Evolutionary conservation across 2,329 filamentous ascomycete genomes (phyloP).

Genomic region (Beauveria pseudobassiana): DNA sequence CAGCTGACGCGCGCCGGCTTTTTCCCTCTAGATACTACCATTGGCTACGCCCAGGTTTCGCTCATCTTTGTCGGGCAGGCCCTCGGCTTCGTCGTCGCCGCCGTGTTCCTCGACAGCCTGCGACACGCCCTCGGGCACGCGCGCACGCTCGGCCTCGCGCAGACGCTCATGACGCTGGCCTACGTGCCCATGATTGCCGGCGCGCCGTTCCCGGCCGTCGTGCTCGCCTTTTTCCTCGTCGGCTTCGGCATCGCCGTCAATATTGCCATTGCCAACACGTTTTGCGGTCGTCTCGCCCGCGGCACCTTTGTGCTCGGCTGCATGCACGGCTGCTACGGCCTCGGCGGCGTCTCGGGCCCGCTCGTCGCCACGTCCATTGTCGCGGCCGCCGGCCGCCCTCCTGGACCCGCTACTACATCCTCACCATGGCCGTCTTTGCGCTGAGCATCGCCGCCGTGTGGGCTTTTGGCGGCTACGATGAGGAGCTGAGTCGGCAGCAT

Average conservation of each 20-base stretch:
- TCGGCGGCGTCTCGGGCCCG: constrained; percentile 60
- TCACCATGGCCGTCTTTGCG: constrained; percentile 52
- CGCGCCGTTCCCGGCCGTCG: constrained; percentile 63
- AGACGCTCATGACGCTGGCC: constrained; percentile 51
- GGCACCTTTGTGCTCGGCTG: constrained; percentile 50
- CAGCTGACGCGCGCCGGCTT: neutral
- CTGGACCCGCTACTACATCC: constrained; percentile 68
- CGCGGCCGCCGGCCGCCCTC: constrained; percentile 41
- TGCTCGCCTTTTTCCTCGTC: constrained; percentile 61
- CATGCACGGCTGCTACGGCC: constrained; percentile 60
- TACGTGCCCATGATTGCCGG: constrained; percentile 59
- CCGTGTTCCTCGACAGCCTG: constrained; percentile 59
- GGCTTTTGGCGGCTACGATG: constrained; percentile 64
- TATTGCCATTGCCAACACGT: constrained; percentile 52
- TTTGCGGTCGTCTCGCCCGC: constrained; percentile 46
- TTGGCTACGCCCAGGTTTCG: constrained; percentile 72
- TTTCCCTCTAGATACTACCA: constrained; percentile 49
- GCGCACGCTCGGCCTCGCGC: constrained; percentile 58
- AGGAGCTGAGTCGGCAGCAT: constrained; percentile 36
- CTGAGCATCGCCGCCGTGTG: constrained; percentile 54
- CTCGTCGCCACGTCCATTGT: constrained; percentile 69
- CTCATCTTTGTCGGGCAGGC: constrained; percentile 77
- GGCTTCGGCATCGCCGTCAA: constrained; percentile 51
- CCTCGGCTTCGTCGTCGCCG: constrained; percentile 66
- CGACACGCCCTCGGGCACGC: constrained; percentile 57